Evolutionary conservation across 495 filamentous ascomycete genomes (phyloP), one percentile per base, ranked within the genome.

Genomic region (Xylona heveae): DNA sequence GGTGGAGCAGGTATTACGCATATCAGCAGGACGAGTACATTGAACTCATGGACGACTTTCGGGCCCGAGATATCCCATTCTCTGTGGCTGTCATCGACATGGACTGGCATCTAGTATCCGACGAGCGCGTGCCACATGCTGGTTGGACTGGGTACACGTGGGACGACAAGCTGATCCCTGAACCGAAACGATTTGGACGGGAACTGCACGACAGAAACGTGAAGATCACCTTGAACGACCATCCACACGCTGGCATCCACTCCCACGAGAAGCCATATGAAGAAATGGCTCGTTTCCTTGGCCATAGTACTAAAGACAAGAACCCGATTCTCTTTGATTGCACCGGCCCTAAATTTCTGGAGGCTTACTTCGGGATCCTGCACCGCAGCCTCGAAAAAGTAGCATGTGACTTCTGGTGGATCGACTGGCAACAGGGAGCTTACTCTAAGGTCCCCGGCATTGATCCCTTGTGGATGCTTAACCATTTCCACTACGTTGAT

Each of bases 111-210:
- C 37, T 53, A 21, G 61, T 68, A 4, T 38, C 51, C 22, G 50
- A 59, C 5, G 31, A 36, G 15, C 37, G 36, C 5, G 47, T 55
- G 6, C 42, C 42, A 15, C 36, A 43, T 8, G 47, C 51, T 13
- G 63, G 63, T 2, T 72, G 67, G 67, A 72, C 67, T 0, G 67
- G 67, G 0, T 72, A 72, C 42, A 64, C 55, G 16, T 72, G 67
- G 67, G 63, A 71, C 37, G 53, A 43, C 19, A 39, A 62, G 18
- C 44, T 71, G 0, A 66, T 72, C 31, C 64, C 66, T 0, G 44
- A 66, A 18, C 66, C 67, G 0, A 33, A 44, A 4, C 39, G 24
- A 1, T 65, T 70, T 25, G 19, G 57, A 1, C 14, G 41, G 2
- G 46, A 59, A 8, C 42, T 72, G 18, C 65, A 60, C 38, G 31